Base-by-base conservation (phyloP, 257 asterid species). In the Lycium ferocissimum region DNA sequence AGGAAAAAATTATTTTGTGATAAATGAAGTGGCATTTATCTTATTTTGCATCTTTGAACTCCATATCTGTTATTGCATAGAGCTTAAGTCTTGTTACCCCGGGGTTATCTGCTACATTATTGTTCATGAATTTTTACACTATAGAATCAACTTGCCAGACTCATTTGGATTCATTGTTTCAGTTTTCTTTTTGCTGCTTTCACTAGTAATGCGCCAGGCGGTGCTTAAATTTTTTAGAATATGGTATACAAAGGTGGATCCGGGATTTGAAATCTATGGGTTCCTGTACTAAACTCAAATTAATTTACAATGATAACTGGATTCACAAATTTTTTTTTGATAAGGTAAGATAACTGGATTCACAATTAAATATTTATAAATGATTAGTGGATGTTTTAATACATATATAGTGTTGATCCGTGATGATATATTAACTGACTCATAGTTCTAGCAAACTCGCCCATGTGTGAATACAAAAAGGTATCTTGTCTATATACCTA, bases 21-120 rank as follows among this genome's bases (percentile, higher is more conserved):
- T 75, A 75, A 73, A 13, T 22, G 61, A 7, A 73, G 40, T 20
- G 58, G 38, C n/a, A 49, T 51, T 45, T 75, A 47, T 49, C 43
- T 45, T 47, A 11, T 47, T 47, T 73, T 20, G n/a, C 61, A 47
- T 75, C 20, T 47, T 49, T 73, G 11, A 75, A 47, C 81, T 75
- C 81, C 61, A 3, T 20, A 22, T 75, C 81, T 75, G 59, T 20
- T 47, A 47, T 49, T 75, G 81, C 61, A 49, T 20, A 20, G 43
- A 73, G 61, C 54, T 67, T 38, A 38, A 70, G 11, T 73, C 43
- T 47, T 73, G 58, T 47, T 73, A 73, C 37, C 61, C 81, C 49
- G 61, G 17, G 61, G 61, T 73, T 73, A 47, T 20, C 81, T 47
- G 81, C n/a, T n/a, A 11, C 37, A n/a, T 43, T 72, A 9, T 72